phyloP scores from a whole-genome alignment of 257 asterid species.

The Solanum tarapatanum region DNA sequence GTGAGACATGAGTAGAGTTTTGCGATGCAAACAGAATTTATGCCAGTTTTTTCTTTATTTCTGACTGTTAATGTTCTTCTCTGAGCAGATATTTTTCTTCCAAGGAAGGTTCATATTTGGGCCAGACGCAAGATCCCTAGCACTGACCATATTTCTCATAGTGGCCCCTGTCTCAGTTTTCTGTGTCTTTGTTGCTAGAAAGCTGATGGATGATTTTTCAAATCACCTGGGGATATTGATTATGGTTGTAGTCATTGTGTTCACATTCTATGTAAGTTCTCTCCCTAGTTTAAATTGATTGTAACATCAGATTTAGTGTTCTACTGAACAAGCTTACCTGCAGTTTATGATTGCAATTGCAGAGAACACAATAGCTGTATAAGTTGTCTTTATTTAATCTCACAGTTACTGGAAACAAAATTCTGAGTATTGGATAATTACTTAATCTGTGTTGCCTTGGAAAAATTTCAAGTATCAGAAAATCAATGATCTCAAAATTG shows the following conservation, averaged over 20 bases:
- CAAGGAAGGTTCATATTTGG: conserved; percentile 92
- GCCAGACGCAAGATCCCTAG: conserved; percentile 86
- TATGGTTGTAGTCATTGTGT: conserved; percentile 56
- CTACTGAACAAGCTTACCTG: neutral
- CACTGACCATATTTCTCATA: conserved; percentile 69
- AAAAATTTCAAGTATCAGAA: neutral
- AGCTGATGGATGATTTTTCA: conserved; percentile 63
- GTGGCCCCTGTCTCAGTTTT: conserved; percentile 74
- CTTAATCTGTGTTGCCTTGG: neutral
- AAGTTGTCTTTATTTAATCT: neutral
- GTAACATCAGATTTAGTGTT: neutral
- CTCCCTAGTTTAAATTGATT: neutral
- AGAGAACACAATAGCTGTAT: neutral
- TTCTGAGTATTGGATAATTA: neutral
- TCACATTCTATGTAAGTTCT: conserved; percentile 59
- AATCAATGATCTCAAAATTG: neutral
- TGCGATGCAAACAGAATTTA: neutral
- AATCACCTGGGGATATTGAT: conserved; percentile 60
- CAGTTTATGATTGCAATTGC: neutral
- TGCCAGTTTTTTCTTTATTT: neutral
- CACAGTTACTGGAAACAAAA: neutral
- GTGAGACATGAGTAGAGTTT: neutral
- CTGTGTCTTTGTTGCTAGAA: conserved; percentile 85
- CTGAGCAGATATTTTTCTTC: conserved; percentile 66
- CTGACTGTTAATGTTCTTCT: conserved; percentile 7